Percentiles rank a stretch among this genome's conserved stretches.
Conservation (phyloP, 116 monocot species). For the Papilionanthe hybrid region DNA sequence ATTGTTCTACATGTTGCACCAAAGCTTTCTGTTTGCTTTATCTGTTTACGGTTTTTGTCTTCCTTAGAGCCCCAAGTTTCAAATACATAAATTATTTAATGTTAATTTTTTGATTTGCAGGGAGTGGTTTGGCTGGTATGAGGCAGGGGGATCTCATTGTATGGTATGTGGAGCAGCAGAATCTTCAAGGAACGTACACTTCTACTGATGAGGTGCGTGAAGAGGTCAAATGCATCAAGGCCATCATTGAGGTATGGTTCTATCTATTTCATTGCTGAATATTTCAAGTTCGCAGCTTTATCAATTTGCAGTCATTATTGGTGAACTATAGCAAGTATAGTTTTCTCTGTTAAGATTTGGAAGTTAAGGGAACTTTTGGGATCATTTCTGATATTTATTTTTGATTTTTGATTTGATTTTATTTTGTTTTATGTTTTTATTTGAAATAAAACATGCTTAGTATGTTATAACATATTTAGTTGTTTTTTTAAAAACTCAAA, state of each 20-base stretch:
- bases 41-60: no score
- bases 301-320: background rate
- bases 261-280: no score
- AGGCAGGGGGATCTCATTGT: conserved; percentile 80
- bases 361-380: no score
- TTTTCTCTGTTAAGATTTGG: background rate
- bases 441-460: no score
- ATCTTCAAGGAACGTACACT: conserved; percentile 53
- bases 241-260: conserved; percentile 76
- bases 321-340: background rate
- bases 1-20: no score
- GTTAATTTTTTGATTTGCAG: conserved; percentile 24
- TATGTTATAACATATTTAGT: no score
- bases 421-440: no score
- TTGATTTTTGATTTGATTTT: no score
- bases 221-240: conserved; percentile 85
- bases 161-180: conserved; percentile 87
- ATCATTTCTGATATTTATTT: no score
- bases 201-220: conserved; percentile 64
- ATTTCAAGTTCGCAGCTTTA: background rate
- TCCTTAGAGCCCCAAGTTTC: no score
- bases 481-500: no score
- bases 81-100: background rate
- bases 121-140: conserved; percentile 92
- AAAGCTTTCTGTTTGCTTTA: background rate